Base-by-base conservation (phyloP, 2,329 filamentous ascomycete species). In the Exophiala viscosa region DNA sequence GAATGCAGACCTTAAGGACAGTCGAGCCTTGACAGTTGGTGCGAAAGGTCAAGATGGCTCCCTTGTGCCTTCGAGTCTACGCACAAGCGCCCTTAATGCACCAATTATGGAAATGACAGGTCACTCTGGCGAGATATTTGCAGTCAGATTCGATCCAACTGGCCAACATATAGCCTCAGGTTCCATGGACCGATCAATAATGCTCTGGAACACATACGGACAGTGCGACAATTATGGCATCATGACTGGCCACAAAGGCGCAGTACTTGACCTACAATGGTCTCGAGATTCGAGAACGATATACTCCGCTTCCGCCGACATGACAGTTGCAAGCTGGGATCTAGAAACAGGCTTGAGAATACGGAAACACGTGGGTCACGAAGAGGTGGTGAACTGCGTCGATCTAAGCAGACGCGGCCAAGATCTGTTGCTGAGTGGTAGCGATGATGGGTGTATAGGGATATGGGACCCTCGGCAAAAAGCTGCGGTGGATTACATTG, bases 391-490 rank as follows among this genome's bases (percentile, higher is more conserved):
- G 74, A 99, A 97, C 70, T 82, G 86, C 55, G 76, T 97, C 69
- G 91, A 96, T 65, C 84, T 95, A 57, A 93, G 86, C 74, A 87
- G 86, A 68, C 82, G 93, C 64, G 93, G 93, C 48, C 90, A 96
- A 68, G 93, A 97, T 66, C 74, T 96, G 46, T 74, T 99, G 41
- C 82, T 96, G 57, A 96, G 89, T 67, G 93, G 87, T 34, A 95
- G 90, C 60, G 92, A 99, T 67, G 93, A 99, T 69, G 90, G 91
- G 5, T 89, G 84, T 58, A 90, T 99, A 65, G 91, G 90, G 54
- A 87, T 97, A 41, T 99, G 93, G 93, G 93, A 99, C 68, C 90
- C 92, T 7, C 81, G 93, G 63, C 86, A 89, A 52, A 97, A 96
- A 70, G 83, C 89, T 48, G 92, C 90, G 0, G 82, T 87, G 51